phyloP scores from a whole-genome alignment of 1,284 basidiomycete species.

The Tilletia horrida region DNA sequence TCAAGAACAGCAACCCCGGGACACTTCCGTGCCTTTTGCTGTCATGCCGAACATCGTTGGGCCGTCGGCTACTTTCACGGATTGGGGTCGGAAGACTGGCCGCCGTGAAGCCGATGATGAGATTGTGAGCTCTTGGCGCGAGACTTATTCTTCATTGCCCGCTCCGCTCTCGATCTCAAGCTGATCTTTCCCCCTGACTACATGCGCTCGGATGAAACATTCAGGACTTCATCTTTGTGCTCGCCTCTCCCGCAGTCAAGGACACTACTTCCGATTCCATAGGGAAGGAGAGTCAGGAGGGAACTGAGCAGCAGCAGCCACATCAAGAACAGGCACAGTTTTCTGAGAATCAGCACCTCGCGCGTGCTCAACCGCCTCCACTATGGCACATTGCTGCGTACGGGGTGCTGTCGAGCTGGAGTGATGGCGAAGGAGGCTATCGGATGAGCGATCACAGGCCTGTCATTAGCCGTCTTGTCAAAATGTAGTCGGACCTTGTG shows the following conservation, averaged over 20 bases:
- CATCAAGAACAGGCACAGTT: no score
- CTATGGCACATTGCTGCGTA: slow-evolving; percentile 32
- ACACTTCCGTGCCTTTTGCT: slow-evolving; percentile 23
- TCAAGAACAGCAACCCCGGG: slow-evolving; percentile 3
- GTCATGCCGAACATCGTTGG: slow-evolving; percentile 20
- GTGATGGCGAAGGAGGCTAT: slow-evolving; percentile 37
- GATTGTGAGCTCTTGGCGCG: no score
- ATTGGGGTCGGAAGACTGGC: slow-evolving; percentile 21
- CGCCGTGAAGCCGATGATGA: slow-evolving; percentile 1
- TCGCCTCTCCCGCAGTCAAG: neutral
- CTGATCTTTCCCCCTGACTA: no score
- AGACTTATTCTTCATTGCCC: no score
- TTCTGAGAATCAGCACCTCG: neutral
- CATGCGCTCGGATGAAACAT: neutral
- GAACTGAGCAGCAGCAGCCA: neutral
- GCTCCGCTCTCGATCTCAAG: no score
- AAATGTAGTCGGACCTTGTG: neutral
- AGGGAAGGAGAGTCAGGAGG: slow-evolving; percentile 21
- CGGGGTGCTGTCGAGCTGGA: slow-evolving; percentile 37
- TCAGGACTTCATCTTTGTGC: slow-evolving; percentile 11
- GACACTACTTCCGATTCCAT: neutral
- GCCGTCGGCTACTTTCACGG: slow-evolving; percentile 32
- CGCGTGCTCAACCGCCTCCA: neutral
- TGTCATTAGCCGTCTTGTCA: slow-evolving; percentile 28
- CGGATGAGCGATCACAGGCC: slow-evolving; percentile 38